phyloP scores from a whole-genome alignment of 176 grass and related monocot species.

The Chloris gayana region DNA sequence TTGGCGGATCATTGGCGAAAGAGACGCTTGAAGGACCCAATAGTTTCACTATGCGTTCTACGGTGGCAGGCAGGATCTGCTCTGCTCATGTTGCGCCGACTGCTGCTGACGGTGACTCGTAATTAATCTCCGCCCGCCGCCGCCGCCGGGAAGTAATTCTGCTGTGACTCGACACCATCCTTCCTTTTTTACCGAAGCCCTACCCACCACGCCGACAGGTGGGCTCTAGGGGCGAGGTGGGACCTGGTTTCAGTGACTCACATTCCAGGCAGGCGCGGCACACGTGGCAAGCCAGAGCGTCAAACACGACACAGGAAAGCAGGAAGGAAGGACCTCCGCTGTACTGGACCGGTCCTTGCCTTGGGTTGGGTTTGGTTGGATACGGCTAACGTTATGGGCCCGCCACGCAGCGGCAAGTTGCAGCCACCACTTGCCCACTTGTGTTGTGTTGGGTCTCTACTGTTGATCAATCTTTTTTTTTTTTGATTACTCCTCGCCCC shows the following conservation, averaged over 20 bases:
- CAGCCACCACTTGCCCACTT: not conserved
- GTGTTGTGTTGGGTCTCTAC: not conserved
- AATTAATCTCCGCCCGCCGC: not conserved
- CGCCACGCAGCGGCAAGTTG: not conserved
- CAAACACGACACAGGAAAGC: constrained; percentile 15
- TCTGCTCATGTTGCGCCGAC: not conserved
- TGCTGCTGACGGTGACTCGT: not conserved
- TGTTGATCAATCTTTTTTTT: not conserved
- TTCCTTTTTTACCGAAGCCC: no score
- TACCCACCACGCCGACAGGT: no score
- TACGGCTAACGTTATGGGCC: not conserved
- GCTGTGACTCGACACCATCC: no score
- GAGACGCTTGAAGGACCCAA: not conserved
- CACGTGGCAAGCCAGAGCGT: constrained; percentile 4
- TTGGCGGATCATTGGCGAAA: not conserved
- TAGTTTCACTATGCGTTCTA: not conserved
- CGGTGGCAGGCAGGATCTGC: not conserved
- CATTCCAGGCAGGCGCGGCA: not conserved
- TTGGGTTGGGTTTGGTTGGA: not conserved
- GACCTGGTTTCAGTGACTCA: not conserved
- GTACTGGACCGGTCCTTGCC: no score
- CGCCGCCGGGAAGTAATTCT: no score
- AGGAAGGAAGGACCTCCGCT: not conserved
- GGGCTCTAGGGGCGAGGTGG: no score
- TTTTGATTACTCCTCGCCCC: not conserved